Evolutionary conservation across 164 flowering plant species (phyloP).

Genomic region (Vitis amurensis): DNA sequence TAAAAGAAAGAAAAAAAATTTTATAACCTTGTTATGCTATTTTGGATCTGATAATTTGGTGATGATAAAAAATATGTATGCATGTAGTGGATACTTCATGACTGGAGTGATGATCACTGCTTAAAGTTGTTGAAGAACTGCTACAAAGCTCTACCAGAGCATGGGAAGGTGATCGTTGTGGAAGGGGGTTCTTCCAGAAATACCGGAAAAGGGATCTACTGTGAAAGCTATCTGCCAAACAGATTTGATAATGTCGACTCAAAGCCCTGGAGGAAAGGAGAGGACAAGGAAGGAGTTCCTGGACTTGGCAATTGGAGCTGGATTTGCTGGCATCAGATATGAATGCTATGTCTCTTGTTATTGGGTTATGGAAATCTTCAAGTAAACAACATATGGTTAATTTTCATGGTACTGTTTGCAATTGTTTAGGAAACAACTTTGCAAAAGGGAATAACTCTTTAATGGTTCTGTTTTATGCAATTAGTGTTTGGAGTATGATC

Average conservation of each 20-base stretch:
- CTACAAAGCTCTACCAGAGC: conserved; percentile 6
- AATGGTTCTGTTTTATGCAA: too few relatives aligned
- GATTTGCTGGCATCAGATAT: conserved; percentile 23
- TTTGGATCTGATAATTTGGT: too few relatives aligned
- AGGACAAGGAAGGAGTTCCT: conserved; percentile 4
- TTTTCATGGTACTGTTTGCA: too few relatives aligned
- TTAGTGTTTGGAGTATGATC: too few relatives aligned
- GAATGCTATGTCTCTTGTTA: conserved; percentile 11
- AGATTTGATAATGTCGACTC: not conserved
- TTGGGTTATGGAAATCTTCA: conserved; percentile 27
- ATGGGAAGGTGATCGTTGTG: conserved; percentile 1
- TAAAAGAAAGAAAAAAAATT: too few relatives aligned
- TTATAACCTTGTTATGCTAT: too few relatives aligned
- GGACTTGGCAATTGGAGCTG: conserved; percentile 21
- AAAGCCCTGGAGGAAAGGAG: conserved; percentile 9
- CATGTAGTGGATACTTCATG: conserved; percentile 6
- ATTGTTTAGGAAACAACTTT: too few relatives aligned
- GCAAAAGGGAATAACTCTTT: too few relatives aligned
- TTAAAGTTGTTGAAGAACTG: conserved; percentile 10
- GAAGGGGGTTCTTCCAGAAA: not conserved
- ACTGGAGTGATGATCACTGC: conserved; percentile 12
- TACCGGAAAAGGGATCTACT: not conserved
- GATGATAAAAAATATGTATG: too few relatives aligned
- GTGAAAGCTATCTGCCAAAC: not conserved
- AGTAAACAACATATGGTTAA: not conserved